Percentiles rank a stretch among this genome's conserved stretches.
Conservation (phyloP, 306 rosid species). For the Lotus japonicus region DNA sequence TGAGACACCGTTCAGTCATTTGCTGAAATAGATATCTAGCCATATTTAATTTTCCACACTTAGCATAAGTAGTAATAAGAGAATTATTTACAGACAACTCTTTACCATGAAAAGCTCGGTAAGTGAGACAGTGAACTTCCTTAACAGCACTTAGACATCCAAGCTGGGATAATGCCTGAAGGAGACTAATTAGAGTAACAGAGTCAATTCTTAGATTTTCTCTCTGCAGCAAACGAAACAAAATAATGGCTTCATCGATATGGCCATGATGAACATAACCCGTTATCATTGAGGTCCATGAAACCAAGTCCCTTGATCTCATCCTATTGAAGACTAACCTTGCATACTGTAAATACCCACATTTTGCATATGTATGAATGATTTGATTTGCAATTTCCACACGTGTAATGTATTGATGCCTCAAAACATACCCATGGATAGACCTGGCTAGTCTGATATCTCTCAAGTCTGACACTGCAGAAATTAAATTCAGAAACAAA, state of each 20-base stretch:
- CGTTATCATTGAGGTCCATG: slow-evolving; percentile 55
- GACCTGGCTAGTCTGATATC: slow-evolving; percentile 27
- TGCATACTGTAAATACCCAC: slow-evolving; percentile 26
- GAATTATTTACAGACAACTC: slow-evolving; percentile 35
- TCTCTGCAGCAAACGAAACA: slow-evolving; percentile 42
- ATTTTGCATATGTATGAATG: slow-evolving; percentile 33
- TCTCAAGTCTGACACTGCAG: slow-evolving; percentile 35
- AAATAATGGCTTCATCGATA: slow-evolving; percentile 30
- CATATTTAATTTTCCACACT: slow-evolving; percentile 33
- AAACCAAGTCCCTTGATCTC: slow-evolving; percentile 33
- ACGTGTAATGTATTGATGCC: slow-evolving; percentile 16
- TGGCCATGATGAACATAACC: slow-evolving; percentile 31
- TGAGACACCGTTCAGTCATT: slow-evolving; percentile 29
- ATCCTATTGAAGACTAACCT: slow-evolving; percentile 27
- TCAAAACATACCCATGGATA: slow-evolving; percentile 37
- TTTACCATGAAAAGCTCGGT: slow-evolving; percentile 22
- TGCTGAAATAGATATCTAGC: slow-evolving; percentile 37
- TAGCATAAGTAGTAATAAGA: slow-evolving; percentile 42
- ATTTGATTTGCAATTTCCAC: slow-evolving; percentile 39
- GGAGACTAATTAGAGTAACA: slow-evolving; percentile 28
- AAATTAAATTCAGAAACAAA: slow-evolving; percentile 37
- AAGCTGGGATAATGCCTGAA: slow-evolving; percentile 44
- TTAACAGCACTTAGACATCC: slow-evolving; percentile 33
- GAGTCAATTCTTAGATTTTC: slow-evolving; percentile 24
- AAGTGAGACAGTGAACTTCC: slow-evolving; percentile 42